Evolutionary conservation across 176 grass and related monocot genomes (phyloP), one percentile per base, ranked within the genome.

Genomic region (Elymus sibiricus): DNA sequence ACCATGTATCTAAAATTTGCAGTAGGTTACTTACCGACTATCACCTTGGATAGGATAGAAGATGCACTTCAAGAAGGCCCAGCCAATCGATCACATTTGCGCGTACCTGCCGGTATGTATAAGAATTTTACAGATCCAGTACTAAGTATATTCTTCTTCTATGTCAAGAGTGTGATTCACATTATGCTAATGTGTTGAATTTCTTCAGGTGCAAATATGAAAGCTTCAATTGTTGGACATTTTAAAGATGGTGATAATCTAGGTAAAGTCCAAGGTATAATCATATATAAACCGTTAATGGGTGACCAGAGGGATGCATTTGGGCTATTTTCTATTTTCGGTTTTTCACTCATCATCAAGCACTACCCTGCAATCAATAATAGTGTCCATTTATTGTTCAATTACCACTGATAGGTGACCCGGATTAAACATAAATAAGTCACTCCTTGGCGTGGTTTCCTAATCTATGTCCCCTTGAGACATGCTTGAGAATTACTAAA

Each of bases 191-290:
- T 93, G 81, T 25, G 25, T 61, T 85, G 55, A 49, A 86, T 64
- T 72, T 16, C 10, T 89, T 16, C 86, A 98, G 93, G 89, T 89
- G 96, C 90, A 64, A 94, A 93, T 83, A 95, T 92, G 66, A 98
- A 94, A 83, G 90, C 91, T 84, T 94, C 93, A 79, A 95, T 80
- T 62, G 74, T 55, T 42, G 93, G 73, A 10, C 93, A 94, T n/a
- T 78, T 85, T 37, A 98, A 95, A 89, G 96, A 92, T 73, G 65
- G 81, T 34, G 70, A 83, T 94, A 91, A 92, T 86, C 43, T 87
- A 66, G 79, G 88, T 32, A 98, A 93, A 89, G 56, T 74, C 26
- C 90, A 98, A 98, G 96, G 91, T 97, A 86, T 39, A 27, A n/a
- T 74, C 16, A 29, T 87, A 46, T 24, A 38, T 87, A 46, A 31